Evolutionary conservation across 129 eudicot genomes (phyloP), one percentile per base, ranked within the genome.

Genomic region (Arctium lappa): DNA sequence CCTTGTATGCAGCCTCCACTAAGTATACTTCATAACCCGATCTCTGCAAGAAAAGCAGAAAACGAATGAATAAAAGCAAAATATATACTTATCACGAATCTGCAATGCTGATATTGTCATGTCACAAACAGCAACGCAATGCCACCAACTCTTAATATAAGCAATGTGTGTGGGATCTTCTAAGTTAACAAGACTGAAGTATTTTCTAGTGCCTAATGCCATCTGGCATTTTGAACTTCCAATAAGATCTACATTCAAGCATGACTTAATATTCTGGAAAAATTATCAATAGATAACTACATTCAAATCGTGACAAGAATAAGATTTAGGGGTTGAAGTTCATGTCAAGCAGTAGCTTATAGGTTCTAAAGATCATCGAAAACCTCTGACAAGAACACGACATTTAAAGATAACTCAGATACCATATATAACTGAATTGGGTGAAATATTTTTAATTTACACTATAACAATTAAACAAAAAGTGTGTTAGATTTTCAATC

Each of bases 11-110:
- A 75, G 99, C 97, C 84, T 95, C 99, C 68, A 95, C 82, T 71
- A 95, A 70, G 87, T 95, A 95, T 56, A 93, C 99, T 83, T 95
- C 99, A 89, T 91, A 95, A 15, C 99, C 99, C 65, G 91, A 90
- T 83, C 99, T 91, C 99, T 95, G 94, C 74, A 86, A 85, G 11
- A 69, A 39, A 78, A 73, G 36, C 32, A 84, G 30, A 29, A 73
- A 66, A 63, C 76, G n/a, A 73, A 79, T 84, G 69, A 83, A 62
- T 38, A 72, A 8, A 72, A 68, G 68, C 79, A 71, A 27, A 56
- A 77, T 30, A 37, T 3, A 60, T 53, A 33, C 33, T 42, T 65
- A 8, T 66, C 71, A 66, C 33, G 71, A 22, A 27, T 66, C 32
- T 22, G 71, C 33, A 29, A 66, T 9, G 71, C 71, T 27, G 34